phyloP scores from a whole-genome alignment of 2,329 filamentous ascomycete genomes.

The Ophiostoma montium region DNA sequence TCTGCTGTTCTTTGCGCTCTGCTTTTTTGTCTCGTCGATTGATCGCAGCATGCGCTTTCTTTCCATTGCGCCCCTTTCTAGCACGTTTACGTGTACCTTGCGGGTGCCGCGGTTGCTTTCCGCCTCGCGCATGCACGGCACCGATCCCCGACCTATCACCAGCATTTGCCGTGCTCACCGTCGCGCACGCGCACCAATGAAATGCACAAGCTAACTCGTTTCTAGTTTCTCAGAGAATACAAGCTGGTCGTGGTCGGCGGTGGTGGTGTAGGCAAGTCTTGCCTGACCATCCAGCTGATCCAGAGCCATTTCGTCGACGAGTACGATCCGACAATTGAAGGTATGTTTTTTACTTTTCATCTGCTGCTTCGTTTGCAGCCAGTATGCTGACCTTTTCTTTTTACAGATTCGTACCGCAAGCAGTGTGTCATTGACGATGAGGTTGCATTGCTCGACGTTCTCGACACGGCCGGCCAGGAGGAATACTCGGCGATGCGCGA shows the following conservation, averaged over 20 bases:
- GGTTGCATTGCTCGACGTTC: conserved; percentile 90
- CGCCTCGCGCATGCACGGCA: conserved; percentile 3
- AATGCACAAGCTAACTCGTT: neutral
- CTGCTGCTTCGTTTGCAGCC: no score
- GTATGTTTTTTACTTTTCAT: conserved; percentile 29
- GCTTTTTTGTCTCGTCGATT: neutral
- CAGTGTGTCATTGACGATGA: conserved; percentile 98
- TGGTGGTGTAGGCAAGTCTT: conserved; percentile 97
- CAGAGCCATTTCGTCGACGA: conserved; percentile 98
- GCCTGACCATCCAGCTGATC: conserved; percentile 92
- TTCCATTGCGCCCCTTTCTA: no score
- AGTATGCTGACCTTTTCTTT: no score
- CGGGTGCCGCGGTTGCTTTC: conserved; percentile 1
- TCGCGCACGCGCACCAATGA: no score
- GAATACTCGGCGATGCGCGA: conserved; percentile 99
- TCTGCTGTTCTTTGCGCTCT: neutral
- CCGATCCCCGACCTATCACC: neutral
- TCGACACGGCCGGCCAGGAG: conserved; percentile 96
- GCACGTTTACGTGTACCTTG: no score
- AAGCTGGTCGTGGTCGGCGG: conserved; percentile 95
- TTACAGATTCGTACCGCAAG: conserved; percentile 93
- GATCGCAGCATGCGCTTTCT: no score
- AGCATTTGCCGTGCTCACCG: no score
- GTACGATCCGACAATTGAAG: conserved; percentile 99
- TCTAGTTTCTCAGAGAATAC: conserved; percentile 75